Evolutionary conservation across 2,329 filamentous ascomycete genomes (phyloP), one percentile per base, ranked within the genome.

Genomic region (Phoma sp.): DNA sequence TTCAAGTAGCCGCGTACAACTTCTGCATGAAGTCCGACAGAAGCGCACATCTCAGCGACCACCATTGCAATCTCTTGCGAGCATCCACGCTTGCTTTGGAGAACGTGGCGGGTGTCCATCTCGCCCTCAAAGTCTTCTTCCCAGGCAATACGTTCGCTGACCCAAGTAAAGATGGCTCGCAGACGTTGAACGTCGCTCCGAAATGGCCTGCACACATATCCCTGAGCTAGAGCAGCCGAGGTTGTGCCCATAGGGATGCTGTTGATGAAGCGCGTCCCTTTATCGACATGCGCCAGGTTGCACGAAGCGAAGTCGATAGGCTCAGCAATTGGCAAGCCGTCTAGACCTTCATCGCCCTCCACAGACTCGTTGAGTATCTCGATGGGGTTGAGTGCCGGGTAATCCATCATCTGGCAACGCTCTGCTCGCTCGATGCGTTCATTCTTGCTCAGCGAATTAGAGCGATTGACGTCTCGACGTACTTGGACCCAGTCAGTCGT

Each of bases 151-250:
- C 93, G 92, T 72, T 99, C 95, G n/a, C 91, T 86, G 4, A 96
- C 91, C 93, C 93, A 99, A 1, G 90, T 97, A 69, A 98, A 99
- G 58, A 99, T 98, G 13, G 95, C 93, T 23, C 96, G 86, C 24
- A 99, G 78, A 32, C 93, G 86, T 73, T 99, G 95, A 0, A 97
- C 91, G 66, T 98, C 93, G 74, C 91, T 97, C 55, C 93, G 85
- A 73, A 97, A 96, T 0, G 95, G 96, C 25, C 95, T 86, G 70
- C 96, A 99, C 9, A 99, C 87, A 70, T 96, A 96, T 1, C 89
- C 91, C 53, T 95, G 95, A 0, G 95, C 92, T 13, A 99, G 80
- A 27, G 89, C 90, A 24, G 88, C 84, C 0, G 93, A 87, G 13
- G 90, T 96, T 0, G 89, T 91, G 77, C 88, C 89, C 0, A 90